These are phyloP conservation scores for Fusarium sulawesiense DNA, from an alignment of 2,329 filamentous ascomycete species.

Conservation along the genomic window DNA sequence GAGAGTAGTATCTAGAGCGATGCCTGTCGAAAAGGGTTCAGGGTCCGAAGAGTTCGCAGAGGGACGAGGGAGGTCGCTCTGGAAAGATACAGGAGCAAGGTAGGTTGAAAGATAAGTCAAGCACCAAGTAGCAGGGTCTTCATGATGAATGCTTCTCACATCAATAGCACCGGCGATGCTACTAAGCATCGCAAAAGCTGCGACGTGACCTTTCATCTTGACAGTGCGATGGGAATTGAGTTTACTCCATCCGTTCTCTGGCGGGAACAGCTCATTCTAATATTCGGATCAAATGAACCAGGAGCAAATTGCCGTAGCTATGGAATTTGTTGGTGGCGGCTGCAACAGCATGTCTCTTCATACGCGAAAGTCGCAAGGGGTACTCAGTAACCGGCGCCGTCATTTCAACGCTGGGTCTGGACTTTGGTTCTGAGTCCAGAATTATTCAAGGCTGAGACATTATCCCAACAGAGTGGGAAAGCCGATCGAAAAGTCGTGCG, in stretches of 20 bases:
- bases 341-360: neutral
- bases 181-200: neutral
- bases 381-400: neutral
- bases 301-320: neutral
- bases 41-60: neutral
- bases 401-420: neutral
- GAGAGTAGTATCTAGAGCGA: neutral
- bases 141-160: neutral
- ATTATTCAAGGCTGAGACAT: neutral
- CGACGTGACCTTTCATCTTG: neutral
- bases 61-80: neutral
- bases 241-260: neutral
- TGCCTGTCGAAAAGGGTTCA: neutral
- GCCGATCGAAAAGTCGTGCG: neutral
- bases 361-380: neutral
- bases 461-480: neutral
- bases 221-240: rapidly evolving
- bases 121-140: neutral
- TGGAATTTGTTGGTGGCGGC: neutral
- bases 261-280: neutral
- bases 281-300: neutral
- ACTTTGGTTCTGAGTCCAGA: neutral
- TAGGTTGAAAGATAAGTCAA: neutral
- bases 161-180: neutral
- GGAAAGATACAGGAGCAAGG: neutral